These are phyloP conservation scores for Didymella lethalis DNA, from an alignment of 2,329 filamentous ascomycete species.

Conservation along the genomic window DNA sequence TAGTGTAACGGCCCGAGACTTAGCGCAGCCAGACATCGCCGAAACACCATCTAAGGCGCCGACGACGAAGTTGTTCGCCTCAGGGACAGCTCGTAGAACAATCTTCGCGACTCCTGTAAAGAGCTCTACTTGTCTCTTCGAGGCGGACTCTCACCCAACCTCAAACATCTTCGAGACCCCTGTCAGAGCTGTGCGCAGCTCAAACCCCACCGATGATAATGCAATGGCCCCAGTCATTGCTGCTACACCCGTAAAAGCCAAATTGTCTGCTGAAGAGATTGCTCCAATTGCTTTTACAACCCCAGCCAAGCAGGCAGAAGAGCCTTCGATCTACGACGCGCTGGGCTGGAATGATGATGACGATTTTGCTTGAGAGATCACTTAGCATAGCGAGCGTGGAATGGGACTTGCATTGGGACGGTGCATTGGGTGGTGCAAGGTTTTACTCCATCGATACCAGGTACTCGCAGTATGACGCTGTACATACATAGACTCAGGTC, in stretches of 20 bases:
- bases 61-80: conserved; percentile 39
- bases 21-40: conserved; percentile 44
- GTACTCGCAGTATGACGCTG: neutral
- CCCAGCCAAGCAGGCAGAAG: conserved; percentile 23
- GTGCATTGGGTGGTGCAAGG: conserved; percentile 28
- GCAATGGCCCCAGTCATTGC: conserved; percentile 23
- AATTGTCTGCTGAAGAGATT: conserved; percentile 3
- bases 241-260: conserved; percentile 33
- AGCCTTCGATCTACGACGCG: conserved; percentile 52
- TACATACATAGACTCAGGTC: neutral
- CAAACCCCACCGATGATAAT: conserved; percentile 18
- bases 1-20: conserved; percentile 40
- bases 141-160: conserved; percentile 12
- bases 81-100: conserved; percentile 35
- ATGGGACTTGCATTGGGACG: conserved; percentile 24
- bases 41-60: conserved; percentile 56
- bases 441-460: neutral
- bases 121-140: conserved; percentile 13
- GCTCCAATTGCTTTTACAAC: conserved; percentile 21
- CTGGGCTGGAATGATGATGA: conserved; percentile 59
- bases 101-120: conserved; percentile 49
- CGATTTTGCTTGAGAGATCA: conserved; percentile 28
- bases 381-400: conserved; percentile 46
- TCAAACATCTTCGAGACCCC: conserved; percentile 36
- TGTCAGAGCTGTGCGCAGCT: conserved; percentile 28